phyloP scores from a whole-genome alignment of 345 rosid species.

The Trapa incisa region DNA sequence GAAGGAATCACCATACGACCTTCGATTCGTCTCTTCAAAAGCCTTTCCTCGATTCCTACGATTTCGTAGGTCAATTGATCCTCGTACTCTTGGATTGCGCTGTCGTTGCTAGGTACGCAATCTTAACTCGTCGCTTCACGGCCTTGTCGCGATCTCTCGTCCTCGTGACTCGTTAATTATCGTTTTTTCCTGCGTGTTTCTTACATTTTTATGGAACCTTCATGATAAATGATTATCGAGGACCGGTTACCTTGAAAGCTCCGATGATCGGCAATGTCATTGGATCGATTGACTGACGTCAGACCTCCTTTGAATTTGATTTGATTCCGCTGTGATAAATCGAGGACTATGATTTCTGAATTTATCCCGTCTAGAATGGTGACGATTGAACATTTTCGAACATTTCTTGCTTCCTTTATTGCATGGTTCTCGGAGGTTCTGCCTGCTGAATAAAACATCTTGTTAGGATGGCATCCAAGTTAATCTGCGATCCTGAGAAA shows the following conservation, averaged over 20 bases:
- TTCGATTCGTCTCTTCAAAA: conserved; percentile 1
- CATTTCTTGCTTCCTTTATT: background rate
- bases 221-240: background rate
- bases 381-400: background rate
- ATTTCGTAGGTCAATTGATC: background rate
- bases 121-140: background rate
- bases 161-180: background rate
- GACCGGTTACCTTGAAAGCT: background rate
- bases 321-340: background rate
- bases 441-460: background rate
- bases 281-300: background rate
- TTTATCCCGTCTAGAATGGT: background rate
- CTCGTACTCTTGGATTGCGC: background rate
- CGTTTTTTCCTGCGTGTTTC: background rate
- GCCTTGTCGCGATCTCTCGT: background rate
- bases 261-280: background rate
- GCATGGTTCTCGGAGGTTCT: background rate
- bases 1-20: background rate
- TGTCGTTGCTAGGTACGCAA: background rate
- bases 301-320: background rate
- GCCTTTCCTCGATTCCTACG: background rate
- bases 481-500: background rate
- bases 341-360: background rate
- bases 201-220: background rate
- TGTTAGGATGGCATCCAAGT: no score